Base-by-base conservation (phyloP, 805 yeast genomes). In the Cyberlindnera galapagoensis region DNA sequence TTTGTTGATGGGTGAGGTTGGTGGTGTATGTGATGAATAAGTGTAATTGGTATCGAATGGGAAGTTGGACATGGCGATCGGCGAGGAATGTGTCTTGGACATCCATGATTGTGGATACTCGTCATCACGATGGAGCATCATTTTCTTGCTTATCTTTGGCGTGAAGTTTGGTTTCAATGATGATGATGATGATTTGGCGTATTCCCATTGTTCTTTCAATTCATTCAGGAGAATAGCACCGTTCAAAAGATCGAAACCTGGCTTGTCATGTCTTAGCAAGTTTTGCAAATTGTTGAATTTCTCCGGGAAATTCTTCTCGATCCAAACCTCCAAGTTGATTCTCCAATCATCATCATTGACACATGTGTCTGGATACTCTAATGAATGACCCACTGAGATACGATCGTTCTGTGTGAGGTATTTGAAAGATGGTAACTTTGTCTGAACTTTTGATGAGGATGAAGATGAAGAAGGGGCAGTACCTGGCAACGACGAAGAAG, bases 331-430 rank as follows among this genome's bases (percentile, higher is more conserved):
- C 34, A 64, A 51, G 40, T 59, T 57, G 28, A 58, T 56, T 43
- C 71, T 58, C 73, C 73, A 67, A 40, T 61, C 66, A 18, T 57
- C 57, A 39, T 65, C 65, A 37, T 60, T 61, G 28, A 57, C 45
- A 24, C 59, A 58, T 22, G 64, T 53, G 27, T 57, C 58, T 36
- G 56, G 56, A 30, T 48, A 51, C 14, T 48, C 45, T 21, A 44
- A 24, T 2, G 53, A 44, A 20, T 46, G 44, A 10, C 35, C 33
- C 8, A 40, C 30, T 10, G 26, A 24, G 18, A 39, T 36, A 33
- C 44, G 35, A 14, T 37, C 33, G 25, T 43, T 47, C 28, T 39
- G 43, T 11, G 39, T 46, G 23, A 51, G 21, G 23, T 43, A 41
- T 33, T 44, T 44, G 24, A 37, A 35, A 10, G 44, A 21, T 31